A percentile compares a stretch with the other conserved stretches of the same genome.
phyloP scores from a whole-genome alignment of 306 rosid genomes.

The Pyrus communis region DNA sequence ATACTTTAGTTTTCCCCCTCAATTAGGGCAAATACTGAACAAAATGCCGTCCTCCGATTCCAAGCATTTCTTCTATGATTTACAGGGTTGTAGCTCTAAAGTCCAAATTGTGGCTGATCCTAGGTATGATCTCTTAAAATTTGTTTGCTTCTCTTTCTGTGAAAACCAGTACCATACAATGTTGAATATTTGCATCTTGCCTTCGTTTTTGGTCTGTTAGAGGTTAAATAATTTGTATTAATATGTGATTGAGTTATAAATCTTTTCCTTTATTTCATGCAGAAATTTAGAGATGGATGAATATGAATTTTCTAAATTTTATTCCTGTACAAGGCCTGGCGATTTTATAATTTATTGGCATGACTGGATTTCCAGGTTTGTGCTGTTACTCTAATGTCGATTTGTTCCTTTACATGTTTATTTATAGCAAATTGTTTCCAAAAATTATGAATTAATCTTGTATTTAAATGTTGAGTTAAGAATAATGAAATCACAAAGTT shows the following conservation, averaged over 20 bases:
- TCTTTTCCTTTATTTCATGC: slow-evolving; percentile 12
- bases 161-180: too few relatives aligned
- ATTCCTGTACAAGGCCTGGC: slow-evolving; percentile 64
- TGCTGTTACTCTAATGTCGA: background rate
- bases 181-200: too few relatives aligned
- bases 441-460: background rate
- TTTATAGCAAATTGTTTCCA: background rate
- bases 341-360: slow-evolving; percentile 44
- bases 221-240: too few relatives aligned
- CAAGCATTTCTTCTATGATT: background rate
- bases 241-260: background rate
- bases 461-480: background rate
- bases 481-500: background rate
- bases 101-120: background rate
- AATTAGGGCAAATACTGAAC: too few relatives aligned
- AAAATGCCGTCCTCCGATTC: background rate
- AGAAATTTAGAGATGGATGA: slow-evolving; percentile 56
- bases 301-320: slow-evolving; percentile 51
- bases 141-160: too few relatives aligned
- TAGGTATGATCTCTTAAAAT: background rate
- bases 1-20: too few relatives aligned
- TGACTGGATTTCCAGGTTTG: slow-evolving; percentile 74
- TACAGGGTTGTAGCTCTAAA: background rate
- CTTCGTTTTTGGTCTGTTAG: too few relatives aligned
- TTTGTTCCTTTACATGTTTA: background rate